These are phyloP conservation scores for Notholithocarpus densiflorus DNA, from an alignment of 306 rosid genomes.

Conservation along the genomic window DNA sequence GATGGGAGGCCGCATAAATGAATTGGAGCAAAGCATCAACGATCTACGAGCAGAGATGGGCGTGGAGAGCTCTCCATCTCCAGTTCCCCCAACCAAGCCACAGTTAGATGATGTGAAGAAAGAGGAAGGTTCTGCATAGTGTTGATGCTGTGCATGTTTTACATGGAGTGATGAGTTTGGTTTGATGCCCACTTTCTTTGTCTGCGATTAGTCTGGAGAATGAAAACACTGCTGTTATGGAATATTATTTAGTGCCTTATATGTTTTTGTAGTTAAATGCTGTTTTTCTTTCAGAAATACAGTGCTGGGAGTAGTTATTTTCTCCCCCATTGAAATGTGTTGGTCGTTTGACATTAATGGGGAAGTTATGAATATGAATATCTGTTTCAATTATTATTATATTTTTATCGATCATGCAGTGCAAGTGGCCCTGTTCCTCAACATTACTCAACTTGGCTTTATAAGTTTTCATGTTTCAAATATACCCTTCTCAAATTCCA, in stretches of 20 bases:
- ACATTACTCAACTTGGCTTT: background rate
- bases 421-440: background rate
- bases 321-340: background rate
- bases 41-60: conserved; percentile 93
- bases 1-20: conserved; percentile 91
- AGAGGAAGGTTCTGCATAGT: conserved; percentile 64
- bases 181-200: conserved; percentile 5
- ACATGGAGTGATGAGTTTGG: conserved; percentile 20
- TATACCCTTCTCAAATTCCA: no score
- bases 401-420: background rate
- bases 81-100: conserved; percentile 44
- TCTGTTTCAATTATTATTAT: background rate
- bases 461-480: background rate
- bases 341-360: background rate
- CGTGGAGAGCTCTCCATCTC: conserved; percentile 85
- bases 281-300: background rate
- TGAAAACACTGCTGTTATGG: background rate
- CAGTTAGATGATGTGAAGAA: conserved; percentile 48
- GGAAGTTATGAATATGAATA: background rate
- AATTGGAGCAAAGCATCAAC: conserved; percentile 88
- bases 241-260: background rate
- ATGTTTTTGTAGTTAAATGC: background rate
- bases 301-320: conserved; percentile 4
- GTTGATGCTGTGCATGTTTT: conserved; percentile 15
- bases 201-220: conserved; percentile 8